Base-by-base conservation (phyloP, 176 grass and related monocot species). In the Lolium rigidum region DNA sequence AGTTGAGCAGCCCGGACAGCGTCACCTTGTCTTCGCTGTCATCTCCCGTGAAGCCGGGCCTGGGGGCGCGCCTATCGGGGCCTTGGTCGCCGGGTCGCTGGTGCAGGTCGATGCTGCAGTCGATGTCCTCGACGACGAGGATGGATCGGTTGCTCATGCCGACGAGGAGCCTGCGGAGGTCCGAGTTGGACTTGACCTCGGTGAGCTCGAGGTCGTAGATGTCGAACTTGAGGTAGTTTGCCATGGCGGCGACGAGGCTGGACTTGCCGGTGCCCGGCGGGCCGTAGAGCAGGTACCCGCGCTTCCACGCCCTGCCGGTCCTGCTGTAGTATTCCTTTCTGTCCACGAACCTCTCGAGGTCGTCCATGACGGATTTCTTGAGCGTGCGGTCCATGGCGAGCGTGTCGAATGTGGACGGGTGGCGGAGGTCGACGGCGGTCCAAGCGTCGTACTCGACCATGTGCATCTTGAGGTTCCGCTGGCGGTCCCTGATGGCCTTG, bases 261-360 rank as follows among this genome's bases (percentile, higher is more conserved):
- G 91, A 93, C 77, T 90, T 93, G 78, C 87, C 84, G 3, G 80
- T 88, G 18, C 80, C 80, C 0, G 86, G 86, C 12, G 86, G 86
- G 0, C 86, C 72, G 12, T 88, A 83, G 5, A 83, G 51, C 18
- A 87, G 46, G 58, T 92, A 92, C 13, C 93, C 93, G 1, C 90
- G 88, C 64, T 95, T 95, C 93, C 93, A 95, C 1, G 93, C 88
- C 70, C 90, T 83, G 7, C 91, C 91, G 7, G 89, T 90, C 46
- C 86, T 86, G 20, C 8, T 86, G 83, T 95, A 95, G 31, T 95
- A 88, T 26, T 90, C 91, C 82, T 89, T 89, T 74, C 84, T 84
- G 54, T 74, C 38, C 26, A 87, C 57, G 44, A 93, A 93, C 68
- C 86, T 77, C 11, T 70, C 52, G 3, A 96, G 91, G 25, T 93